These are phyloP conservation scores for Bolboschoenus planiculmis DNA, from an alignment of 176 grass and related monocot species.

Conservation along the genomic window DNA sequence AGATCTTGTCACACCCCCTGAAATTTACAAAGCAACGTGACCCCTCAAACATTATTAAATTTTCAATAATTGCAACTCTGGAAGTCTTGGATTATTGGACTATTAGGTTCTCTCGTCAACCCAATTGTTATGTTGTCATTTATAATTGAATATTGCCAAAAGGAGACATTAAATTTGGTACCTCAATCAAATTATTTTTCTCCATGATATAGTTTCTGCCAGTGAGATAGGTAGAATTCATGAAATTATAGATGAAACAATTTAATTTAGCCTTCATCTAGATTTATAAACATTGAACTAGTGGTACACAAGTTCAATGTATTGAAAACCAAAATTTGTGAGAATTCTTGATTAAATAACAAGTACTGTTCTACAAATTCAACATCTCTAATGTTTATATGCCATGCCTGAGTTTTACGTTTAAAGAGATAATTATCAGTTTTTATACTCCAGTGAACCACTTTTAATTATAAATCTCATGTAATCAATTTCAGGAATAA, in stretches of 20 bases:
- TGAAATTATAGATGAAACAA: not conserved
- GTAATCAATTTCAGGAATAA: constrained; percentile 59
- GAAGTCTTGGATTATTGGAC: not conserved
- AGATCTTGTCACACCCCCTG: not conserved
- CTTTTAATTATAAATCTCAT: not conserved
- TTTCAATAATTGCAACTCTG: not conserved
- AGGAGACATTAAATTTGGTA: not conserved
- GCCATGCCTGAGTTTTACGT: not conserved
- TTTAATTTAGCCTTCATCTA: not conserved
- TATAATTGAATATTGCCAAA: not conserved
- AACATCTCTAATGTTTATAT: not conserved
- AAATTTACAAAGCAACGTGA: not conserved
- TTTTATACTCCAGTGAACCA: not conserved
- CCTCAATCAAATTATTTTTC: no score
- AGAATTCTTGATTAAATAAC: not conserved
- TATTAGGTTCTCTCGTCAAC: not conserved
- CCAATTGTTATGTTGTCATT: not conserved
- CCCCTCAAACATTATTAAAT: not conserved
- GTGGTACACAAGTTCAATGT: not conserved
- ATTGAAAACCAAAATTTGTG: not conserved
- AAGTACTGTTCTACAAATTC: not conserved
- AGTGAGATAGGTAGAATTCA: not conserved
- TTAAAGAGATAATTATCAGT: not conserved
- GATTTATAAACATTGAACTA: not conserved
- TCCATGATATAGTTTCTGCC: not conserved